phyloP scores from a whole-genome alignment of 176 grass and related monocot species.

The Aegilops speltoides region DNA sequence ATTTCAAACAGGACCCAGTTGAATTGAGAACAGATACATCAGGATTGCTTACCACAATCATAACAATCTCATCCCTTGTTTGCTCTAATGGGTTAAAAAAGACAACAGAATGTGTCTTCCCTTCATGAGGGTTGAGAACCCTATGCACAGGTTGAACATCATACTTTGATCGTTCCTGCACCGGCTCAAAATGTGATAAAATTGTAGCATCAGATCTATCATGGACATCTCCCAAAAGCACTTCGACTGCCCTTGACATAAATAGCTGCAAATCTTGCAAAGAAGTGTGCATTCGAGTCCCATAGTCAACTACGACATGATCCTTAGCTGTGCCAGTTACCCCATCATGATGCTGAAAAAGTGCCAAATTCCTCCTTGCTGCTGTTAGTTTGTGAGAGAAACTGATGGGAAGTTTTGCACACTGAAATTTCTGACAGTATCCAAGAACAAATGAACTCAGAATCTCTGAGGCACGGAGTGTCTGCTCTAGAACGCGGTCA shows the following conservation, averaged over 20 bases:
- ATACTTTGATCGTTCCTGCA: conserved; percentile 82
- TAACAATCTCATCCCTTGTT: conserved; percentile 92
- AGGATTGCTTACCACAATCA: conserved; percentile 68
- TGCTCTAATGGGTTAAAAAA: conserved; percentile 92
- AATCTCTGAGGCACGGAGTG: conserved; percentile 90
- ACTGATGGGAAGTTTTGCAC: conserved; percentile 67
- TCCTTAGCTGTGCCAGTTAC: conserved; percentile 97
- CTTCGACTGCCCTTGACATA: conserved; percentile 81
- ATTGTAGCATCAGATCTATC: conserved; percentile 84
- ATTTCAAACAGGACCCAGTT: conserved; percentile 82
- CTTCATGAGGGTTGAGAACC: conserved; percentile 55
- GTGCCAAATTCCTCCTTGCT: conserved; percentile 92
- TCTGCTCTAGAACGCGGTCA: conserved; percentile 88
- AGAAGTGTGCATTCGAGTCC: conserved; percentile 89
- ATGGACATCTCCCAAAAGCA: conserved; percentile 78
- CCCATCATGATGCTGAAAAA: conserved; percentile 99
- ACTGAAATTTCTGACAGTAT: conserved; percentile 87
- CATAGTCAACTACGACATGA: conserved; percentile 91
- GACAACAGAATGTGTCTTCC: conserved; percentile 52
- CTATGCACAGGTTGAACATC: conserved; percentile 82
- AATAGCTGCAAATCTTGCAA: conserved; percentile 94
- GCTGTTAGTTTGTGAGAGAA: conserved; percentile 95
- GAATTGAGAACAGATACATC: conserved; percentile 80
- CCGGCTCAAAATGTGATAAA: conserved; percentile 73
- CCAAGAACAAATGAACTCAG: conserved; percentile 83